These are phyloP conservation scores for Wallacemonas sp. DNA, from an alignment of 208 protist genomes.

Conservation along the genomic window DNA sequence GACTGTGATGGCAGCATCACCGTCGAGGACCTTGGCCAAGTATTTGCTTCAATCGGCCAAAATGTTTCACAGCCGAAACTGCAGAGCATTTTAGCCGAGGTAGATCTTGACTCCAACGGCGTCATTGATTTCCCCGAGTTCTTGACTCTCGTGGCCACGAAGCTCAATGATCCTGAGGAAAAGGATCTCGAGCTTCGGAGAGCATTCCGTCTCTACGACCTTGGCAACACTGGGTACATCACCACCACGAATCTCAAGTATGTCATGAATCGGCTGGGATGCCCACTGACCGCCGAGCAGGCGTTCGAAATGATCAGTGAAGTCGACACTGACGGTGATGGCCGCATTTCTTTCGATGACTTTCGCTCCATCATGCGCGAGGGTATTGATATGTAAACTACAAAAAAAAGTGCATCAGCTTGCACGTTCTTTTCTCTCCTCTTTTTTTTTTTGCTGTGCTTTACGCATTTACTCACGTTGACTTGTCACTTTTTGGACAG, in stretches of 20 bases:
- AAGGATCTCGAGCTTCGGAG: constrained; percentile 92
- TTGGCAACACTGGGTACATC: constrained; percentile 94
- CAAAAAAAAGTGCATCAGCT: too few species aligned
- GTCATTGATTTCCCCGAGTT: constrained; percentile 98
- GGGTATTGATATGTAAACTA: constrained; percentile 10
- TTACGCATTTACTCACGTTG: too few species aligned
- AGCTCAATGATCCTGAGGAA: constrained; percentile 89
- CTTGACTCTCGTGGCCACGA: constrained; percentile 87
- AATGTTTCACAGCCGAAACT: constrained; percentile 93
- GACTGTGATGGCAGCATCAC: constrained; percentile 99
- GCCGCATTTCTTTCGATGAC: constrained; percentile 87
- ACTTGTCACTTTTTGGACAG: too few species aligned
- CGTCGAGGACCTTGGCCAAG: constrained; percentile 98
- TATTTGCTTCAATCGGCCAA: constrained; percentile 99
- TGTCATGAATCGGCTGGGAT: constrained; percentile 94
- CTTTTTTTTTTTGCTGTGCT: constrained; percentile 18
- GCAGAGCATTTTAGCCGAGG: constrained; percentile 96
- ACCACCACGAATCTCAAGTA: constrained; percentile 88
- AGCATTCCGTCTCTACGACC: constrained; percentile 95
- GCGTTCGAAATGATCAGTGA: constrained; percentile 93
- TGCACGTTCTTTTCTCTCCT: constrained; percentile 15
- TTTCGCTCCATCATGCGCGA: constrained; percentile 41
- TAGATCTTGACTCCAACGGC: constrained; percentile 97
- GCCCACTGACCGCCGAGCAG: constrained; percentile 89
- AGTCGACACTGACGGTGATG: constrained; percentile 88